Conservation (phyloP, 176 grass and related monocot genomes). For the Carex parvula region DNA sequence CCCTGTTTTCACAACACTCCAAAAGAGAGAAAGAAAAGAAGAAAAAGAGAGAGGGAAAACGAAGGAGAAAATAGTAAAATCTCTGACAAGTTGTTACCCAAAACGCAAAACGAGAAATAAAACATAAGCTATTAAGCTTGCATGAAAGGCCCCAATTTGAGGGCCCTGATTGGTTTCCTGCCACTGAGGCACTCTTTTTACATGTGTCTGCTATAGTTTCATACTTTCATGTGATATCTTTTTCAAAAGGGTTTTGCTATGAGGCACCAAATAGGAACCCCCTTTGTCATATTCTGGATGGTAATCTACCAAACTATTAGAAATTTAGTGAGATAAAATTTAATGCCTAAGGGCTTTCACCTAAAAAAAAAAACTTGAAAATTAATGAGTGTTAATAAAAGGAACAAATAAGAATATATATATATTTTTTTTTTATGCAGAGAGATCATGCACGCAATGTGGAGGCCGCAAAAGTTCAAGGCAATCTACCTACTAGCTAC, state of each 20-base stretch:
- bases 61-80: conserved; percentile 7
- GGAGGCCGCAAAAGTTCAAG: conserved; percentile 99
- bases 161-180: conserved; percentile 25
- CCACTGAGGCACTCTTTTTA: conserved; percentile 11
- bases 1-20: conserved; percentile 13
- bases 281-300: background rate
- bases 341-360: too few relatives aligned
- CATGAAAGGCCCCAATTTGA: conserved; percentile 12
- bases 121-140: conserved; percentile 6
- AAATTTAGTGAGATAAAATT: background rate
- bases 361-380: background rate
- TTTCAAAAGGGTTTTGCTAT: background rate
- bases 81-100: conserved; percentile 26
- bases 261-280: background rate
- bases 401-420: background rate
- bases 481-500: conserved; percentile 93
- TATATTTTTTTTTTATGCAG: conserved; percentile 29
- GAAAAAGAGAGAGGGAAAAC: background rate
- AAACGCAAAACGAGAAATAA: conserved; percentile 12
- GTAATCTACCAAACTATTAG: background rate
- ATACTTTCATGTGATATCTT: conserved; percentile 32
- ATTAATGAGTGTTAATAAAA: background rate
- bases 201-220: conserved; percentile 25
- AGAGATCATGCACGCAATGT: conserved; percentile 99
- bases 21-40: conserved; percentile 27